phyloP scores from a whole-genome alignment of 2,329 filamentous ascomycete genomes.

The Ceratocystis ficicola region DNA sequence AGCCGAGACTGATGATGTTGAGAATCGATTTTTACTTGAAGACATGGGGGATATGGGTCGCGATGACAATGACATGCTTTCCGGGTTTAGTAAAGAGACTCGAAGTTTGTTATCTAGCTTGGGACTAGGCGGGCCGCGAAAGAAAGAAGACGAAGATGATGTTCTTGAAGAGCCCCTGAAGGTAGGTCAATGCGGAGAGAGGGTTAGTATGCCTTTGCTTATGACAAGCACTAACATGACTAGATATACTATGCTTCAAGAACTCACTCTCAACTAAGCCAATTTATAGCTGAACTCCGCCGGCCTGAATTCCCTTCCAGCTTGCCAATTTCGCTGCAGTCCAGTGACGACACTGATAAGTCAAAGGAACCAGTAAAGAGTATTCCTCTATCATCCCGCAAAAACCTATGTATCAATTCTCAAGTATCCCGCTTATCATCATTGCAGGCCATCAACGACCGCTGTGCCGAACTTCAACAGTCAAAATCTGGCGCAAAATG shows the following conservation, averaged over 20 bases:
- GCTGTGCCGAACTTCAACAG: constrained; percentile 82
- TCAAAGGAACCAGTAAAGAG: constrained; percentile 51
- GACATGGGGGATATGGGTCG: constrained; percentile 46
- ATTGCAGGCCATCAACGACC: constrained; percentile 79
- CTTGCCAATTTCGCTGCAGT: constrained; percentile 37
- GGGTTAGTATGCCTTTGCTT: not conserved
- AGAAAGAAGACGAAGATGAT: constrained; percentile 32
- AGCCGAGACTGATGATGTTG: constrained; percentile 37
- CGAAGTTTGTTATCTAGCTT: constrained; percentile 59
- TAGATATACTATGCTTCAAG: constrained; percentile 82
- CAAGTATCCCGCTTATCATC: constrained; percentile 59
- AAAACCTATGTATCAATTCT: constrained; percentile 81
- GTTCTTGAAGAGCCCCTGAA: constrained; percentile 56
- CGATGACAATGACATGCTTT: constrained; percentile 32
- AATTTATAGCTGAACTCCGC: constrained; percentile 73
- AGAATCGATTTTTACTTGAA: constrained; percentile 62
- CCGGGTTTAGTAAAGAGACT: constrained; percentile 60
- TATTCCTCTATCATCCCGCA: constrained; percentile 71
- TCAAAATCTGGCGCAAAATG: constrained; percentile 53
- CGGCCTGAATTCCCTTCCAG: constrained; percentile 67
- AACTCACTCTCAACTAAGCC: constrained; percentile 82
- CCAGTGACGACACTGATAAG: constrained; percentile 8
- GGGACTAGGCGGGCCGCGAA: constrained; percentile 34
- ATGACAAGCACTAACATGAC: constrained; percentile 27
- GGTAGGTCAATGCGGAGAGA: constrained; percentile 29